Evolutionary conservation across 1,284 basidiomycete genomes (phyloP).

Genomic region (Trametes sp.): DNA sequence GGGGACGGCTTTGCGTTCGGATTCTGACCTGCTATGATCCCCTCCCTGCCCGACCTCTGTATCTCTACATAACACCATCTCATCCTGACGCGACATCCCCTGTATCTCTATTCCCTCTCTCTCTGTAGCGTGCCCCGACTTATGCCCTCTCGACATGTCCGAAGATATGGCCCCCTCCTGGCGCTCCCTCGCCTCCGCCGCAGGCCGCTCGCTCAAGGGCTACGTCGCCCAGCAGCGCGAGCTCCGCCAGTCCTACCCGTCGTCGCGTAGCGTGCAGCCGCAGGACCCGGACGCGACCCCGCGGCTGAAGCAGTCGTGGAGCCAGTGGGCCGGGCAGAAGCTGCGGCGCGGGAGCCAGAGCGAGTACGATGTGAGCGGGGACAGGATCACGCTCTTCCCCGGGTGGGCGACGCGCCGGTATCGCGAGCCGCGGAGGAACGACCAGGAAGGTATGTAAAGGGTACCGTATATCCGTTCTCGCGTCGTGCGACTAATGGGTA

Average conservation of each 20-base stretch:
- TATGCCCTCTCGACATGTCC: slow-evolving; percentile 37
- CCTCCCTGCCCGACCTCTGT: neutral
- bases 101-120: slow-evolving; percentile 16
- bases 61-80: slow-evolving; percentile 3
- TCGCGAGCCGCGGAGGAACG: slow-evolving; percentile 26
- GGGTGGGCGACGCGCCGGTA: slow-evolving; percentile 51
- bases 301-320: slow-evolving; percentile 45
- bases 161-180: slow-evolving; percentile 44
- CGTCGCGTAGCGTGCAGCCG: slow-evolving; percentile 26
- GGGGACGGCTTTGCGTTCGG: neutral
- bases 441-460: slow-evolving; percentile 29
- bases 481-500: neutral
- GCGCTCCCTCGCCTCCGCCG: slow-evolving; percentile 44
- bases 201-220: slow-evolving; percentile 50
- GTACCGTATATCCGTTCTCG: neutral
- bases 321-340: slow-evolving; percentile 59
- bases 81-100: neutral
- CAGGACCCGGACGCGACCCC: slow-evolving; percentile 26
- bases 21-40: neutral
- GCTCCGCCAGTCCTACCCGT: slow-evolving; percentile 36
- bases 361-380: slow-evolving; percentile 35
- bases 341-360: slow-evolving; percentile 39
- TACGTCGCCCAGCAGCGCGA: slow-evolving; percentile 50
- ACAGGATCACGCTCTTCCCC: slow-evolving; percentile 48
- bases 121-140: slow-evolving; percentile 1